A percentile compares a stretch with the other conserved stretches of the same genome.
Conservation (phyloP, 257 asterid species). For the Solanum sejunctum region DNA sequence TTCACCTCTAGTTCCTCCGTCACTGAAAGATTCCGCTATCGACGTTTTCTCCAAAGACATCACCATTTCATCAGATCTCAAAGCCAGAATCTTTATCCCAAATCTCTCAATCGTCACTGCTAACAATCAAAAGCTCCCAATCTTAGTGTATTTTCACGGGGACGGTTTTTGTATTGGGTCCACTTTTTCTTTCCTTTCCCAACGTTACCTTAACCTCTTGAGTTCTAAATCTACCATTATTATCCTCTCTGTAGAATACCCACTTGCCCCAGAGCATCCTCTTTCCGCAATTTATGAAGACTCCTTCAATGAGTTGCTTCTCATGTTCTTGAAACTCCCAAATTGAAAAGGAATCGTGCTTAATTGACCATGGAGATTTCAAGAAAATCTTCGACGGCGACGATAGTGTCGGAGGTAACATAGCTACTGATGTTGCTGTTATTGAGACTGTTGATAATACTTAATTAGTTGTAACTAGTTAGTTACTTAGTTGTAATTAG, state of each 20-base stretch:
- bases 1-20: conserved; percentile 10
- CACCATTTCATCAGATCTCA: conserved; percentile 4
- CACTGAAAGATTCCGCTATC: background rate
- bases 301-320: conserved; percentile 16
- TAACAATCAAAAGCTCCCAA: conserved; percentile 9
- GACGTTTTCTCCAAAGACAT: conserved; percentile 19
- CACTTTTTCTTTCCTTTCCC: conserved; percentile 6
- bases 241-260: conserved; percentile 11
- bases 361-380: background rate
- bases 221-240: background rate
- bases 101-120: background rate
- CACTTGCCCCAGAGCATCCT: background rate
- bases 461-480: too few species aligned
- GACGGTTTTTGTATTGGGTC: conserved; percentile 16
- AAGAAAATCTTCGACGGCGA: background rate
- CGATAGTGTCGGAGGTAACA: conserved; percentile 17
- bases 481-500: too few species aligned
- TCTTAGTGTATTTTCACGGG: conserved; percentile 11
- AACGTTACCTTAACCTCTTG: conserved; percentile 4
- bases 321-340: background rate
- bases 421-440: conserved; percentile 3
- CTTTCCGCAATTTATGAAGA: background rate
- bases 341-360: background rate
- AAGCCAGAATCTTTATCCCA: conserved; percentile 18
- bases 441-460: too few species aligned